Conservation (phyloP, 2,329 filamentous ascomycete species). For the Cladosporium oxysporum region DNA sequence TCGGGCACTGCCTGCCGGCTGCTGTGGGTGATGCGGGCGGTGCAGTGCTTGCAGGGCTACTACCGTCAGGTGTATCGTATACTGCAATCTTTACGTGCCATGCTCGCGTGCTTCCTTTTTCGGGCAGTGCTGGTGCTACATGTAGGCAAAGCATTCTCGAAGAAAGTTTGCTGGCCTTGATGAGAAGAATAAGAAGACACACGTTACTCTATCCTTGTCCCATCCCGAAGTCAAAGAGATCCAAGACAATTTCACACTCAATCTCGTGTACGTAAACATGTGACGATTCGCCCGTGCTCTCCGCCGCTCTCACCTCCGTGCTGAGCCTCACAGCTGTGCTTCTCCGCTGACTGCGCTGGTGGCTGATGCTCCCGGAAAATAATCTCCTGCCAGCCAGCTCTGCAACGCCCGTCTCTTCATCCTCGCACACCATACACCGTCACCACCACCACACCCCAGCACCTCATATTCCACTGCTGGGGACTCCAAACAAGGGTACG, state of each 20-base stretch:
- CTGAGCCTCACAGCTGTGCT: slow-evolving; percentile 3
- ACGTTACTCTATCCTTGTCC: not conserved
- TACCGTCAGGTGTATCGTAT: too few relatives aligned
- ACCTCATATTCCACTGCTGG: slow-evolving; percentile 11
- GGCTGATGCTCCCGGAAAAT: slow-evolving; percentile 1
- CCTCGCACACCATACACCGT: not conserved
- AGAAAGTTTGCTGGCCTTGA: not conserved
- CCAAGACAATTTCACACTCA: not conserved
- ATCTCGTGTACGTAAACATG: not conserved
- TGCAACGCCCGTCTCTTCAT: not conserved
- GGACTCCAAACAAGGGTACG: slow-evolving; percentile 12
- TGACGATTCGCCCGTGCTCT: not conserved
- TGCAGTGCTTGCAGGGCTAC: not conserved
- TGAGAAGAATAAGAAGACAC: too few relatives aligned
- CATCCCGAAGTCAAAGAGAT: not conserved
- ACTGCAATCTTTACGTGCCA: not conserved
- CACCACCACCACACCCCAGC: slow-evolving; percentile 10
- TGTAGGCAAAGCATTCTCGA: not conserved
- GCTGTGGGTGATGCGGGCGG: not conserved
- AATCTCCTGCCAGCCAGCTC: not conserved
- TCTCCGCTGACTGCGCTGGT: not conserved
- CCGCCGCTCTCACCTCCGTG: not conserved
- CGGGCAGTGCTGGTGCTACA: not conserved
- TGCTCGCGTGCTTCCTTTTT: not conserved
- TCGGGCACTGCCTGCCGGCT: not conserved